Base-by-base conservation (phyloP, 345 rosid genomes). In the Hibiscus trionum region DNA sequence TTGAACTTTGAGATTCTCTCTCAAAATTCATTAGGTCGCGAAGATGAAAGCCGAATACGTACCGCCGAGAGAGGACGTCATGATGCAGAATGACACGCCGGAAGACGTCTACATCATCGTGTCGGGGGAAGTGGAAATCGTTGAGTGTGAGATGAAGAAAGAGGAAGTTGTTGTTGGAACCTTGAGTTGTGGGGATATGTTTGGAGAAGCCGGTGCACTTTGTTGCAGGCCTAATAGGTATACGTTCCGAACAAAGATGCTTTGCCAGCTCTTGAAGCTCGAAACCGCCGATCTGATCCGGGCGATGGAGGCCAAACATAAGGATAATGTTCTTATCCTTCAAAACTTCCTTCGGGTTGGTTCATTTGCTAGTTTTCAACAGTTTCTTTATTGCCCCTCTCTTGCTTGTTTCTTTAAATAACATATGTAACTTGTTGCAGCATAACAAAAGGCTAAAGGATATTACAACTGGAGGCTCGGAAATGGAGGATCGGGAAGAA, bases 161-260 rank as follows among this genome's bases (percentile, higher is more conserved):
- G 46, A 82, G 64, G 97, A 88, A 53, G 16, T 71, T 11, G 80
- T 76, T 19, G 75, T 86, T 2, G 96, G 94, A 71, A 85, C 80
- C 42, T 65, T 94, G 77, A 81, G 79, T 7, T 77, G 88, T 12
- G 86, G 87, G 73, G 91, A 90, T 77, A 82, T 90, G 83, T 93
- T 93, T 79, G 98, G 97, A 63, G 98, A 93, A 80, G 86, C 88
- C n/a, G 96, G 96, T 29, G 93, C 85, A 1, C 88, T 93, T 72
- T 90, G 94, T 68, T 80, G 88, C 79, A 85, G 80, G 57, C 91
- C 89, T 42, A 97, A 94, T 4, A 75, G 84, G 72, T 87, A 80
- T 76, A 88, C 94, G 5, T 94, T 80, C 58, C 86, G 96, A 39
- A 85, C 98, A 1, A 87, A 77, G 80, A 84, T 90, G 16, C 87